phyloP scores from a whole-genome alignment of 345 rosid species.

The Cardiospermum halicacabum region DNA sequence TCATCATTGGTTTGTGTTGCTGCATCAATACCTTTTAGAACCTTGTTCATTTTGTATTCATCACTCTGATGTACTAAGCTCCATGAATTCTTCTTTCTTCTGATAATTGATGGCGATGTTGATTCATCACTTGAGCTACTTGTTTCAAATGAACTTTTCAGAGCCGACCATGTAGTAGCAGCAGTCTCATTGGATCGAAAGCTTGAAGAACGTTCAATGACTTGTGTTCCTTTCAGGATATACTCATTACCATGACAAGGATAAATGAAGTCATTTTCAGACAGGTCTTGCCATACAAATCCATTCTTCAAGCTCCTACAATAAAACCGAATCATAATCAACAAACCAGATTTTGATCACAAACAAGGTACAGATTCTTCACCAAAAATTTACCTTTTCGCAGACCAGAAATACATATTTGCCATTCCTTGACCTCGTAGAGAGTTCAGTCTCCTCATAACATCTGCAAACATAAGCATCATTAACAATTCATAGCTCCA shows the following conservation, averaged over 20 bases:
- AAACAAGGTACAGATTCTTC: not conserved
- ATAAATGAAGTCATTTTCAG: constrained; percentile 47
- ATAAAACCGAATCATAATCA: constrained; percentile 1
- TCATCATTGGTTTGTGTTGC: constrained; percentile 50
- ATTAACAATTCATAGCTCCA: not conserved
- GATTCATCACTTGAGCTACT: constrained; percentile 24
- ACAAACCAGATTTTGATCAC: not conserved
- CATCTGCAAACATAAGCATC: constrained; percentile 31
- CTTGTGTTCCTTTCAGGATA: constrained; percentile 61
- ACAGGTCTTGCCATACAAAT: constrained; percentile 68
- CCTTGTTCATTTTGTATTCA: constrained; percentile 24
- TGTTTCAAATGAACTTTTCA: constrained; percentile 25
- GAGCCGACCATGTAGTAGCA: constrained; percentile 22
- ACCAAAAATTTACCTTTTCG: constrained; percentile 39
- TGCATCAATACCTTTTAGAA: constrained; percentile 24
- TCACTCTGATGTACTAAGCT: constrained; percentile 15
- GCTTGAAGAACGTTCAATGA: constrained; percentile 31
- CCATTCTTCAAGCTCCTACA: constrained; percentile 57
- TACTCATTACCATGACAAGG: constrained; percentile 57
- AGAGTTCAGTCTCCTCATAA: constrained; percentile 35
- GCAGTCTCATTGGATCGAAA: constrained; percentile 25
- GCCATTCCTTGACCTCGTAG: constrained; percentile 66
- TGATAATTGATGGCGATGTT: constrained; percentile 10
- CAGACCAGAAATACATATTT: constrained; percentile 56
- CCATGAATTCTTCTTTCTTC: constrained; percentile 18